Conservation (phyloP, 441 rosid species). For the Populus trichocarpa region DNA sequence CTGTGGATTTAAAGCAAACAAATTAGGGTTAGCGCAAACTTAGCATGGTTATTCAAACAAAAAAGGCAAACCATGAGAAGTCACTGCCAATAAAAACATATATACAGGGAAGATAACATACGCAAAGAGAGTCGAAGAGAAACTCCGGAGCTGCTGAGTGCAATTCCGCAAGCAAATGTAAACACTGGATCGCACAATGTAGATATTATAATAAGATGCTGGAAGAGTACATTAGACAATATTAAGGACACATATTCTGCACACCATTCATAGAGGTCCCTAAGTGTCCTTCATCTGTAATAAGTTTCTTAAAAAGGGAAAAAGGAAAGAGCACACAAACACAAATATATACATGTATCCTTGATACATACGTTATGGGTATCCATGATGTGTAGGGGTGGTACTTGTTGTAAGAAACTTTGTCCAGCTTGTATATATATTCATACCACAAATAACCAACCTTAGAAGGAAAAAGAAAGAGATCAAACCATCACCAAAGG, state of each 20-base stretch:
- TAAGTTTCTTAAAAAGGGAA: background rate
- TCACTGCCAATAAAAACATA: background rate
- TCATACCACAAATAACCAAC: constrained; percentile 97
- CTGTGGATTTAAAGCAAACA: constrained; percentile 29
- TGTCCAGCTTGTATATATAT: constrained; percentile 89
- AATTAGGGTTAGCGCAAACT: constrained; percentile 15
- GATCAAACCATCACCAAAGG: constrained; percentile 13
- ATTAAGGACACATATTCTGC: background rate
- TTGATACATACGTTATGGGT: constrained; percentile 80
- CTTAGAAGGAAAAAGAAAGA: constrained; percentile 32
- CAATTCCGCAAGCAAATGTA: constrained; percentile 90
- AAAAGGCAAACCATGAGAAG: background rate
- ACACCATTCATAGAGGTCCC: background rate
- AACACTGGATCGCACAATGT: constrained; percentile 52
- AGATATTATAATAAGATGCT: constrained; percentile 24
- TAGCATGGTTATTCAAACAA: background rate
- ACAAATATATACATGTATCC: constrained; percentile 1
- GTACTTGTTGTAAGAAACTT: constrained; percentile 85
- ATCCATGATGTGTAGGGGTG: constrained; percentile 99
- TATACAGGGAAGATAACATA: constrained; percentile 43
- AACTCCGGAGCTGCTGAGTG: constrained; percentile 75
- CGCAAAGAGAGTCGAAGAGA: constrained; percentile 83
- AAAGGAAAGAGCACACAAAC: background rate
- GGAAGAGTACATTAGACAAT: constrained; percentile 7
- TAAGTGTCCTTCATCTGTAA: background rate